Percentiles rank a stretch among this genome's conserved stretches.
Evolutionary conservation across 352 stramenopile genomes (phyloP).

Genomic region (Phytophthora idaei): DNA sequence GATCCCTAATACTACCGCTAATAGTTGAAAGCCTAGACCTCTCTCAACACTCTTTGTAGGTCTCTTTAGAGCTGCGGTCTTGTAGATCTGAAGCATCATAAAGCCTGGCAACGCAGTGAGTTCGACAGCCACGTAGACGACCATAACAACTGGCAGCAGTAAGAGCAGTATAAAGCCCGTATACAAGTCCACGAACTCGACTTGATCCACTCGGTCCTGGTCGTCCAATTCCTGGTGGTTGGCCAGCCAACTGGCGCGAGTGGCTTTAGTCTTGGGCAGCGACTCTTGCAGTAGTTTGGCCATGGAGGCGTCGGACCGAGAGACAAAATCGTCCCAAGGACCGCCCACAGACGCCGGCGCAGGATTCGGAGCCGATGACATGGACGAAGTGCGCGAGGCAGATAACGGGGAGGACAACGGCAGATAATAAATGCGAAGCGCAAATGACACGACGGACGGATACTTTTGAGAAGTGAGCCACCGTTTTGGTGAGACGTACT

Average conservation of each 20-base stretch:
- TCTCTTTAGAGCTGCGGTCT: constrained; percentile 20
- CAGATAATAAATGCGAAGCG: not conserved
- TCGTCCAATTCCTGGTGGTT: constrained; percentile 38
- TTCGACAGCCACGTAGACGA: constrained; percentile 26
- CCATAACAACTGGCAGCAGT: constrained; percentile 16
- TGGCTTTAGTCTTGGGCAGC: constrained; percentile 41
- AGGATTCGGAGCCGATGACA: constrained; percentile 14
- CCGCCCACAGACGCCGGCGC: constrained; percentile 25
- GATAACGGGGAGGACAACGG: constrained; percentile 2
- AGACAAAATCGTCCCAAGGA: constrained; percentile 41
- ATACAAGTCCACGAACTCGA: constrained; percentile 41
- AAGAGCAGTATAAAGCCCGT: constrained; percentile 26
- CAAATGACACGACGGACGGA: not conserved
- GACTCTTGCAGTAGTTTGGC: constrained; percentile 42
- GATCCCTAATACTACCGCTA: constrained; percentile 20
- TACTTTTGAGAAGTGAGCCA: constrained; percentile 1
- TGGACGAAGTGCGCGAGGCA: not conserved
- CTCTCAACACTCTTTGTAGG: constrained; percentile 30
- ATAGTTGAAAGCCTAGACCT: constrained; percentile 13
- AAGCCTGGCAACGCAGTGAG: constrained; percentile 27
- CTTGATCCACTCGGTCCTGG: constrained; percentile 16
- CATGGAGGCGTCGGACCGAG: constrained; percentile 43
- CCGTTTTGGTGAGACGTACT: too few relatives aligned
- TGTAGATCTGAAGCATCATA: constrained; percentile 22
- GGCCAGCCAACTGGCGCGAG: constrained; percentile 32